These are phyloP conservation scores for Saitoella complicata DNA, from an alignment of 805 yeast species.

Conservation along the genomic window DNA sequence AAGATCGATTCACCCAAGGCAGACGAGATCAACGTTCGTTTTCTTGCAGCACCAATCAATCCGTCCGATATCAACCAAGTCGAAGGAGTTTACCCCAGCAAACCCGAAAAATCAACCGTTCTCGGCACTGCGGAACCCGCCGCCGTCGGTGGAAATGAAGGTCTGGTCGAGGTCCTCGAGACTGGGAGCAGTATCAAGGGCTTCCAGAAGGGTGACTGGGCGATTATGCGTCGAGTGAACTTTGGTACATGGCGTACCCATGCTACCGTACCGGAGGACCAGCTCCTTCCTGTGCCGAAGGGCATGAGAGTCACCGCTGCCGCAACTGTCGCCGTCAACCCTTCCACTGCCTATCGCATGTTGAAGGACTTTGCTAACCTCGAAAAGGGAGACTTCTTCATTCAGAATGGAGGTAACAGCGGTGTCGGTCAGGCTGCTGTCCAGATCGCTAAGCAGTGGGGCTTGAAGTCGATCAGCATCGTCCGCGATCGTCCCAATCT, in stretches of 20 bases:
- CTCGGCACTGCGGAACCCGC: slow-evolving; percentile 41
- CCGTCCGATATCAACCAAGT: slow-evolving; percentile 81
- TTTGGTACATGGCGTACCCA: slow-evolving; percentile 92
- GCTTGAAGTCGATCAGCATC: slow-evolving; percentile 70
- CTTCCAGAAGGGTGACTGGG: slow-evolving; percentile 68
- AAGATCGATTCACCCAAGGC: not conserved
- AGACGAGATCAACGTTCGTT: slow-evolving; percentile 6
- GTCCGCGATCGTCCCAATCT: slow-evolving; percentile 74
- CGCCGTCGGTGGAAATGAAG: slow-evolving; percentile 90
- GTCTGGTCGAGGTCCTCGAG: slow-evolving; percentile 68
- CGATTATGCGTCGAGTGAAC: slow-evolving; percentile 57
- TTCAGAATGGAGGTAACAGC: slow-evolving; percentile 93
- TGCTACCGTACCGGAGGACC: slow-evolving; percentile 35
- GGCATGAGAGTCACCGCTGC: slow-evolving; percentile 31
- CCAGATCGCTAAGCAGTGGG: slow-evolving; percentile 67
- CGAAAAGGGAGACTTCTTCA: slow-evolving; percentile 64
- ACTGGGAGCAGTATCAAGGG: slow-evolving; percentile 37
- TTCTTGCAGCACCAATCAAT: slow-evolving; percentile 71
- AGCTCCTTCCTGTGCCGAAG: slow-evolving; percentile 43
- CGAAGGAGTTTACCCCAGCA: slow-evolving; percentile 73
- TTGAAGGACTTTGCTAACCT: slow-evolving; percentile 51
- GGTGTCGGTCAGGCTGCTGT: slow-evolving; percentile 87
- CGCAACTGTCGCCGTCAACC: slow-evolving; percentile 84
- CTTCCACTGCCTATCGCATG: slow-evolving; percentile 82
- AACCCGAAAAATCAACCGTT: slow-evolving; percentile 39